Conservation (phyloP, 768 basidiomycete genomes). For the Hericium coralloides region DNA sequence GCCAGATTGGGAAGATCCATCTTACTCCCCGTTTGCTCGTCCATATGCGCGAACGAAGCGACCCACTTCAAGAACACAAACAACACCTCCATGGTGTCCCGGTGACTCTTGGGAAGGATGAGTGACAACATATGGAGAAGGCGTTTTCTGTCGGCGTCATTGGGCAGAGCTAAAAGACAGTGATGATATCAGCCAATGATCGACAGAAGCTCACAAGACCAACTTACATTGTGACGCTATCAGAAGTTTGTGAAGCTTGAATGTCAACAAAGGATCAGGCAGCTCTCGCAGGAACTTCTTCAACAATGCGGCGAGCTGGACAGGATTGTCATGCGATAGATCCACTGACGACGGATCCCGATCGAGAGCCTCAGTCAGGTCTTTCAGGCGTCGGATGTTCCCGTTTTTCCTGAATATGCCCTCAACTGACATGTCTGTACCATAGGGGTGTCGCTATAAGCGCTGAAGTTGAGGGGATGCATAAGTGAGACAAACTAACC, state of each 20-base stretch:
- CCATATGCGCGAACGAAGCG: slow-evolving; percentile 96
- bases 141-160: slow-evolving; percentile 70
- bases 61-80: slow-evolving; percentile 99
- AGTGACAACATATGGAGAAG: slow-evolving; percentile 81
- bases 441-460: slow-evolving; percentile 1
- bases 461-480: neutral
- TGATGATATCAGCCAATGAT: slow-evolving; percentile 2
- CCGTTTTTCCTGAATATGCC: slow-evolving; percentile 99
- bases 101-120: slow-evolving; percentile 84
- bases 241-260: slow-evolving; percentile 83
- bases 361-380: slow-evolving; percentile 87
- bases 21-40: slow-evolving; percentile 94
- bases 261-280: slow-evolving; percentile 94
- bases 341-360: slow-evolving; percentile 91
- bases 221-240: slow-evolving; percentile 79
- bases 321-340: slow-evolving; percentile 88
- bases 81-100: slow-evolving; percentile 95
- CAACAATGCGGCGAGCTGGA: slow-evolving; percentile 91
- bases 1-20: slow-evolving; percentile 97
- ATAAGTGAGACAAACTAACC: slow-evolving; percentile 41
- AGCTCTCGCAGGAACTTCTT: slow-evolving; percentile 97
- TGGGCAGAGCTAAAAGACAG: slow-evolving; percentile 52
- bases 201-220: neutral
- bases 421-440: slow-evolving; percentile 93
- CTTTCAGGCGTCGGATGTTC: slow-evolving; percentile 88